Evolutionary conservation across 2,329 filamentous ascomycete genomes (phyloP), one percentile per base, ranked within the genome.

Genomic region (Grosmannia penicillata): DNA sequence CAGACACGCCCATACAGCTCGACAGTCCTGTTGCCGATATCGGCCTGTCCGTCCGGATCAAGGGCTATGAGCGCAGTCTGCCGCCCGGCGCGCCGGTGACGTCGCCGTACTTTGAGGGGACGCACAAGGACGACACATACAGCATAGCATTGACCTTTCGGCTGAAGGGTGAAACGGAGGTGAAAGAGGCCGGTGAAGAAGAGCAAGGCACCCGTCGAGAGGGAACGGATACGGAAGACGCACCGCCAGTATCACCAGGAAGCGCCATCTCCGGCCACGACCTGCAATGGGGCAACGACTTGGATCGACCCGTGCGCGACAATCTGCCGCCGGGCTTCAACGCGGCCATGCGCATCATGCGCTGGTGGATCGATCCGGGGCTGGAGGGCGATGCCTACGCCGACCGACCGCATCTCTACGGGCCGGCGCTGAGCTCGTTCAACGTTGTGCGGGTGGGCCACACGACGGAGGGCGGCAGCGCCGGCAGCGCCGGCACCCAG

Each of bases 251-350:
- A 23, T 5, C 8, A 15, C 19, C 6, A 34, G 6, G 5, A 6
- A 4, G 9, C 6, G 68, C 69, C 26, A 75, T 93, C 40, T 65
- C 67, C 4, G 85, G 75, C 32, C 58, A 72, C 21, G 77, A 93
- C 45, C 66, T 98, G 3, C 76, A 95, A 38, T 94, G 94, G 50
- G 91, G 89, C 30, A 96, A 96, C 56, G 86, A 95, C 63, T 95
- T 96, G 54, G 87, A 94, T 52, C 74, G 82, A 36, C 84, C 91
- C 0, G 91, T 98, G 49, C 74, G 85, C 23, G 81, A 94, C 53
- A 73, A 78, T 14, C 65, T 98, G 2, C 89, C 91, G 0, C 83
- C 84, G 0, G 86, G 89, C 0, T 93, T 94, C 58, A 75, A 75
- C 53, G 79, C 83, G 9, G 87, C 86, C 0, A 75, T 95, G 58